A percentile compares a stretch with the other conserved stretches of the same genome.
Conservation (phyloP, 164 flowering plant genomes). For the Vitis labrusca region DNA sequence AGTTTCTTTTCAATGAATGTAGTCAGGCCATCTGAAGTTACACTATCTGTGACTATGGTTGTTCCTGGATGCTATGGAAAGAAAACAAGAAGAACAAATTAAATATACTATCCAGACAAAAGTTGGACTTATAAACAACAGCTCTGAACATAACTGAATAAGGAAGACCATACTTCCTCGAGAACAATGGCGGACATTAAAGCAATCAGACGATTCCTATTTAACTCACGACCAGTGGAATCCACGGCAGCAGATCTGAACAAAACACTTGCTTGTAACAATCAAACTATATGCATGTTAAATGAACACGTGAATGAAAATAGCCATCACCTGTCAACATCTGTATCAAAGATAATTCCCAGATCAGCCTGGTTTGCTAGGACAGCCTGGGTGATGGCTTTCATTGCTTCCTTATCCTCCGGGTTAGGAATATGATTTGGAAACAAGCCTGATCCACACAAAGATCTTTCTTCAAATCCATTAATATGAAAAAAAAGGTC, state of each 20-base stretch:
- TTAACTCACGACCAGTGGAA: slow-evolving; percentile 82
- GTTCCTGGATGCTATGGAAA: slow-evolving; percentile 84
- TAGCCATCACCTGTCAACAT: slow-evolving; percentile 83
- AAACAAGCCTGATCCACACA: slow-evolving; percentile 60
- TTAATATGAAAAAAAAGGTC: neutral
- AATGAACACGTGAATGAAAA: neutral
- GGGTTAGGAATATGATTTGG: slow-evolving; percentile 99
- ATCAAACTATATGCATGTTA: neutral
- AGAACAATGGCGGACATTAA: slow-evolving; percentile 93
- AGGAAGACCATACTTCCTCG: slow-evolving; percentile 63
- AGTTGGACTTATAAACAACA: neutral
- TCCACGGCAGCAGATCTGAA: slow-evolving; percentile 99
- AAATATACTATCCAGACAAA: neutral
- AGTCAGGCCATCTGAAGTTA: slow-evolving; percentile 96
- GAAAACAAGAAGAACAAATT: slow-evolving; percentile 13
- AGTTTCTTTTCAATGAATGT: slow-evolving; percentile 89
- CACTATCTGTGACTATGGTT: slow-evolving; percentile 97
- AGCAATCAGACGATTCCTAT: slow-evolving; percentile 92
- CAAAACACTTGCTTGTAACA: slow-evolving; percentile 10
- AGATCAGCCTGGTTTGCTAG: slow-evolving; percentile 87
- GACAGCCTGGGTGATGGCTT: slow-evolving; percentile 89
- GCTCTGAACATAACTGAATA: neutral
- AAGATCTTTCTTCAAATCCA: neutral
- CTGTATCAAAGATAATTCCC: slow-evolving; percentile 98
- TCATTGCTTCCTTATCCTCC: slow-evolving; percentile 94